Percentiles rank a stretch among this genome's conserved stretches.
Evolutionary conservation across 352 stramenopile genomes (phyloP).

Genomic region (Globisporangium irregulare): DNA sequence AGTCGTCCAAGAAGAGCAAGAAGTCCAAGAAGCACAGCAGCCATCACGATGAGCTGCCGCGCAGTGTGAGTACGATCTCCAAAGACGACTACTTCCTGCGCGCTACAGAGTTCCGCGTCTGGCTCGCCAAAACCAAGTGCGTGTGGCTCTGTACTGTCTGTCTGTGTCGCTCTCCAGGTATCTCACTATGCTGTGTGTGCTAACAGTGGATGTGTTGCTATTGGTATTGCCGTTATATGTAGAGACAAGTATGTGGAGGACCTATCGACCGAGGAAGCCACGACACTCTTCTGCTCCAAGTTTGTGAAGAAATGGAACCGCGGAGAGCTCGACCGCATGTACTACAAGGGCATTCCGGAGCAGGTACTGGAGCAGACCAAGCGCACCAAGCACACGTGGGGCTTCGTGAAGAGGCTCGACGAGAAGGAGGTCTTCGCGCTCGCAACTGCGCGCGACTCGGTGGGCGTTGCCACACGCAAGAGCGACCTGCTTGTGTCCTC

Average conservation of each 20-base stretch:
- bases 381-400: constrained; percentile 70
- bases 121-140: constrained; percentile 56
- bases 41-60: constrained; percentile 14
- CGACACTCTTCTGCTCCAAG: constrained; percentile 44
- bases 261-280: constrained; percentile 55
- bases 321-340: constrained; percentile 51
- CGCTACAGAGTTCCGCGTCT: constrained; percentile 70
- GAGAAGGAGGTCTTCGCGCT: constrained; percentile 63
- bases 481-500: constrained; percentile 28
- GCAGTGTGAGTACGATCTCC: constrained; percentile 29
- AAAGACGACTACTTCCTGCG: constrained; percentile 71
- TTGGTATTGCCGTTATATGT: not conserved
- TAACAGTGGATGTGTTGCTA: not conserved
- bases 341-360: constrained; percentile 61
- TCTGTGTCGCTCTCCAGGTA: not conserved
- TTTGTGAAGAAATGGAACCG: constrained; percentile 71
- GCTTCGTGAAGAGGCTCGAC: constrained; percentile 52
- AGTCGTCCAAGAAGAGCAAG: constrained; percentile 29
- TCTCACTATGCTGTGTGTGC: not conserved
- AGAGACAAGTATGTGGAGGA: constrained; percentile 72
- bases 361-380: constrained; percentile 62
- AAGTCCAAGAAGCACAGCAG: constrained; percentile 21
- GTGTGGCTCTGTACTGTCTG: constrained; percentile 1
- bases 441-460: constrained; percentile 63
- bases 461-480: constrained; percentile 65